phyloP scores from a whole-genome alignment of 768 basidiomycete species.

The Mycena alexandri region DNA sequence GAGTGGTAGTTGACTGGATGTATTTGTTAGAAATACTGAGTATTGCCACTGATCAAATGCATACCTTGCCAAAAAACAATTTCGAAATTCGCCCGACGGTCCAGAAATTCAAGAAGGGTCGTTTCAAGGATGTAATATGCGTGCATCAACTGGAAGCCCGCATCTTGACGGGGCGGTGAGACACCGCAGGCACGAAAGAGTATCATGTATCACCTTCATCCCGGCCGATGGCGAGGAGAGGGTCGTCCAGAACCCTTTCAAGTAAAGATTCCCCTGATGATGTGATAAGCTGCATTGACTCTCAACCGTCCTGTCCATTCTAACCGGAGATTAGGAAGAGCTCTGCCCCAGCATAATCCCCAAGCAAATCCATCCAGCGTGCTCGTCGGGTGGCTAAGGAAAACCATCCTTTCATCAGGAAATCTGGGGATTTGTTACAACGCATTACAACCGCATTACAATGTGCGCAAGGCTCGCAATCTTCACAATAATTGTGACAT shows the following conservation, averaged over 20 bases:
- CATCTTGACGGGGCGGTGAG: constrained; percentile 50
- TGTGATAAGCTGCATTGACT: constrained; percentile 4
- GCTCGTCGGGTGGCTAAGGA: constrained; percentile 43
- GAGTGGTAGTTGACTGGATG: constrained; percentile 58
- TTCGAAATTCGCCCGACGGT: constrained; percentile 68
- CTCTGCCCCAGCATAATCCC: constrained; percentile 78
- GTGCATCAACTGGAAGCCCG: constrained; percentile 73
- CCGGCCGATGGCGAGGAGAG: constrained; percentile 68
- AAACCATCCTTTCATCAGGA: no score
- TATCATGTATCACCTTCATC: constrained; percentile 49
- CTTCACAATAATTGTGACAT: no score
- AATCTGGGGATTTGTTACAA: no score
- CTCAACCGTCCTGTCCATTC: neutral
- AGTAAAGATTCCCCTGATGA: constrained; percentile 71
- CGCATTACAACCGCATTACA: no score
- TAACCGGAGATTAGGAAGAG: constrained; percentile 64
- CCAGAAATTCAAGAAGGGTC: constrained; percentile 61
- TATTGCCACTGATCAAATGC: constrained; percentile 11
- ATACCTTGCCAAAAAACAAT: constrained; percentile 74
- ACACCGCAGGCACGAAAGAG: constrained; percentile 3
- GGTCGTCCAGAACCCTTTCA: constrained; percentile 70
- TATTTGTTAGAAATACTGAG: constrained; percentile 1
- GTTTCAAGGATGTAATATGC: constrained; percentile 68
- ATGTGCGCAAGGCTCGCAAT: no score
- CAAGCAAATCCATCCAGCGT: constrained; percentile 78